A percentile compares a stretch with the other conserved stretches of the same genome.
These are phyloP conservation scores for Radiomyces spectabilis DNA, from an alignment of 192 early-diverging fungal genomes.

Conservation along the genomic window DNA sequence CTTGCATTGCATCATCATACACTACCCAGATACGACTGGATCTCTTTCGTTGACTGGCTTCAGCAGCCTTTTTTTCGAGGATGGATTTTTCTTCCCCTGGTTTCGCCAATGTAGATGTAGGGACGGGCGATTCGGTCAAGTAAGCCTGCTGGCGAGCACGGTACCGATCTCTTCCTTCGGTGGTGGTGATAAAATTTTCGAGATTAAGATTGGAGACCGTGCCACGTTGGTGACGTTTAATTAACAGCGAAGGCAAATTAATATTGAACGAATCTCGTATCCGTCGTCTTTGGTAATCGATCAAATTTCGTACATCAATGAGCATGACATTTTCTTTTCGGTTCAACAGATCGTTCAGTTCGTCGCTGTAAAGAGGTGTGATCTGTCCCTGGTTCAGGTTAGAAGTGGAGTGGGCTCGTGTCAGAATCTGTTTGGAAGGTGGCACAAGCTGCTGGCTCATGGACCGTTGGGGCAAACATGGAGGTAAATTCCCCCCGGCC, in stretches of 20 bases:
- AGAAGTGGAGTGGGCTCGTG: not conserved
- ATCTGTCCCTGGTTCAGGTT: not conserved
- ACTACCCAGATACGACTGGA: conserved; percentile 21
- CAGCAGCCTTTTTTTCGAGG: too few species aligned
- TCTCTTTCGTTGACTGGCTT: too few species aligned
- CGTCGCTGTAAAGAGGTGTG: not conserved
- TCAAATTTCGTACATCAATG: conserved; percentile 37
- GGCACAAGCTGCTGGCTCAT: not conserved
- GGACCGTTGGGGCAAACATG: not conserved
- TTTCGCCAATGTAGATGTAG: not conserved
- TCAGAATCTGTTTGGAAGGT: not conserved
- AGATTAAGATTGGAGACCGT: conserved; percentile 42
- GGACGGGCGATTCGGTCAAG: not conserved
- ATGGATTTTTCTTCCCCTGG: too few species aligned
- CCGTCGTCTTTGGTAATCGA: conserved; percentile 33
- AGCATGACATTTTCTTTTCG: not conserved
- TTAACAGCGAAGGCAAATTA: conserved; percentile 45
- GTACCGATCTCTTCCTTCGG: conserved; percentile 38
- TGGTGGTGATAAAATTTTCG: conserved; percentile 48
- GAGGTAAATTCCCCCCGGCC: not conserved
- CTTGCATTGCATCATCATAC: conserved; percentile 37
- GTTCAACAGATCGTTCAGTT: not conserved
- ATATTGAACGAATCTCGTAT: conserved; percentile 43
- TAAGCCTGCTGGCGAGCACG: not conserved
- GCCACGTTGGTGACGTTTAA: conserved; percentile 47